Conservation (phyloP, 192 early-diverging fungal species). For the Podochytrium sp. region DNA sequence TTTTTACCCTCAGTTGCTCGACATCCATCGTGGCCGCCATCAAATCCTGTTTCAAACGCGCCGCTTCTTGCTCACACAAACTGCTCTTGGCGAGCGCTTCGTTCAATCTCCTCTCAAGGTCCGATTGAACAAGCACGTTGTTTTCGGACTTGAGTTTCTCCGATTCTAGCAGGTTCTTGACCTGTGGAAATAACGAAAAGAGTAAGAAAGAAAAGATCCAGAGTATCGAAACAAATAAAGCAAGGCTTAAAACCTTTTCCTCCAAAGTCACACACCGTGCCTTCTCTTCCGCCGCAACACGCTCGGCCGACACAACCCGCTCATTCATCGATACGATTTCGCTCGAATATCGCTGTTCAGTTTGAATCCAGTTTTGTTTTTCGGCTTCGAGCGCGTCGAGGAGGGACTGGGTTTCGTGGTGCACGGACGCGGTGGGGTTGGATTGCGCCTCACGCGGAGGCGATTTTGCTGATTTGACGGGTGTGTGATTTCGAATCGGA, state of each 20-base stretch:
- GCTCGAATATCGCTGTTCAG: slow-evolving; percentile 36
- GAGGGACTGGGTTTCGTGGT: slow-evolving; percentile 32
- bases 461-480: neutral
- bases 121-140: neutral
- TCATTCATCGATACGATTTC: slow-evolving; percentile 41
- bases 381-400: slow-evolving; percentile 45
- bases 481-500: neutral
- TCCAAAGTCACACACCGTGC: neutral
- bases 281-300: neutral
- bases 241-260: slow-evolving; percentile 1
- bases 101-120: neutral
- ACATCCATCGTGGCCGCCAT: neutral
- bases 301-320: slow-evolving; percentile 18
- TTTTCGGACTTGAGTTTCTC: neutral
- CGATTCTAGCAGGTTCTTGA: neutral
- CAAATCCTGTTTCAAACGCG: neutral
- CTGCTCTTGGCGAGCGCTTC: neutral
- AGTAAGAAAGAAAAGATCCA: neutral
- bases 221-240: neutral
- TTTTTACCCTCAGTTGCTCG: neutral
- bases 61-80: neutral
- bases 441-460: neutral
- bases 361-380: slow-evolving; percentile 30
- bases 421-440: neutral
- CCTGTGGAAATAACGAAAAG: neutral